Evolutionary conservation across 805 yeast species (phyloP), one percentile per base, ranked within the genome.

Genomic region (Saccharomycopsis microspora): DNA sequence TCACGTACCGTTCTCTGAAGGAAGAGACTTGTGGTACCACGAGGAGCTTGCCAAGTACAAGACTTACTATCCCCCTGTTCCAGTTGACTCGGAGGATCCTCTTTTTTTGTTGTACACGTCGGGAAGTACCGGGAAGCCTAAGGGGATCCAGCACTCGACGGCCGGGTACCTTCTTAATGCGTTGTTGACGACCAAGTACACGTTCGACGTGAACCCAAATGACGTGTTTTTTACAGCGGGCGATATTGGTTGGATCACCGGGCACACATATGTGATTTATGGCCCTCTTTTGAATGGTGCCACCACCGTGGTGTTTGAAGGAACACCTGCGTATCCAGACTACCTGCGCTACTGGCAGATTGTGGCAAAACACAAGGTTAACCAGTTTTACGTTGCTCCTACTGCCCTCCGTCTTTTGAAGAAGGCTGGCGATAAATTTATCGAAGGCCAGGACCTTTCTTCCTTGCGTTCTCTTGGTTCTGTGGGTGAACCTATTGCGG

Each of bases 221-320:
- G 95, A 85, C 61, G 69, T 78, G 9, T 70, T 85, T 49, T 85
- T 85, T 72, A 84, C 93, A 11, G 93, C 94, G 32, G 95, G 93
- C 61, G 95, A 85, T 66, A 82, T 85, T 46, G 95, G 95, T 59
- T 85, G 95, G 95, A 82, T 85, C 59, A 85, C 94, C 5, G 95
- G 95, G 50, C 95, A 85, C 66, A 74, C 93, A 7, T 85, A 85
- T 58, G 88, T 79, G 19, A 76, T 84, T 43, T 85, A 85, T 62
- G 95, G 94, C 48, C 94, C 95, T 37, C 70, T 85, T 60, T 63
- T 75, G 32, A 71, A 75, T 56, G 95, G 95, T 62, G 79, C 83
- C 48, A 79, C 95, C 33, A 78, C 93, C 27, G 74, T 85, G 41
- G 83, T 85, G 35, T 85, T 82, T 60, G 94, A 85, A 69, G 89